Conservation (phyloP, 352 stramenopile species). For the Aphanomyces invadans region DNA sequence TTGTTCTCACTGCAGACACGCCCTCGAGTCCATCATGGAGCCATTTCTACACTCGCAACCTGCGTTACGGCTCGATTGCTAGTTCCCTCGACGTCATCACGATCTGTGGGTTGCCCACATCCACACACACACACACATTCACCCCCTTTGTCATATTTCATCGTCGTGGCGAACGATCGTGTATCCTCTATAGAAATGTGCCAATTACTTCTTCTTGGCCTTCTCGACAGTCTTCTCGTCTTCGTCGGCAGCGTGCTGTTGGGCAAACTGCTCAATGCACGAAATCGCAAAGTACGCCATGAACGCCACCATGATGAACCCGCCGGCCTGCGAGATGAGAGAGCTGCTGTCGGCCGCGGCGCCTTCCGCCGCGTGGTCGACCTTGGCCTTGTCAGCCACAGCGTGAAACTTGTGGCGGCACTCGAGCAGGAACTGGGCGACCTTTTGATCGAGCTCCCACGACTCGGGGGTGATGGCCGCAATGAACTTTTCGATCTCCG, state of each 20-base stretch:
- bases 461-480: constrained; percentile 55
- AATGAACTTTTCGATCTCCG: constrained; percentile 80
- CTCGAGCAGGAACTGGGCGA: constrained; percentile 81
- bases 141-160: no score
- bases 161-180: no score
- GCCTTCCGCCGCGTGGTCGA: constrained; percentile 33
- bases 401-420: constrained; percentile 84
- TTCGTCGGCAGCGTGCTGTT: constrained; percentile 82
- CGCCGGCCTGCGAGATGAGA: constrained; percentile 73
- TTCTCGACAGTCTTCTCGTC: constrained; percentile 69
- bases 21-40: no score
- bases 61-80: no score
- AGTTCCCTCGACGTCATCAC: no score
- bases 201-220: constrained; percentile 26
- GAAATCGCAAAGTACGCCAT: constrained; percentile 86
- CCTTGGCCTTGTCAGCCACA: constrained; percentile 26
- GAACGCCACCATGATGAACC: constrained; percentile 77
- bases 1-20: no score
- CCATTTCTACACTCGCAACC: no score
- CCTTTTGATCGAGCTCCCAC: constrained; percentile 68
- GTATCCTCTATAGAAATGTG: no score
- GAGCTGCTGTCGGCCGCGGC: constrained; percentile 35
- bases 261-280: constrained; percentile 86
- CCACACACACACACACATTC: no score
- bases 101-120: no score